phyloP scores from a whole-genome alignment of 1,284 basidiomycete species.

The Cystobasidium sp. region DNA sequence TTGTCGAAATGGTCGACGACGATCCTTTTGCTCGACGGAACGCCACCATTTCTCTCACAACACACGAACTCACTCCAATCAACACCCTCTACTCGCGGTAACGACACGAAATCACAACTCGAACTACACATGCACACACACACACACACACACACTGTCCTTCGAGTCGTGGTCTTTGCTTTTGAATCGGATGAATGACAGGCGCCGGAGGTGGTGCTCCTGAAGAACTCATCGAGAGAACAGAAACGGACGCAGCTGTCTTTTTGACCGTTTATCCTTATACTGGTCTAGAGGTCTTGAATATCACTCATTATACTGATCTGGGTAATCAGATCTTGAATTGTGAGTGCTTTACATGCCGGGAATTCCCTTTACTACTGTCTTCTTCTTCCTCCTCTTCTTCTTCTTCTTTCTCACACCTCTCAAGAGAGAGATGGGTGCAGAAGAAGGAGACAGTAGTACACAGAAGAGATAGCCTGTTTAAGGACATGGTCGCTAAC shows the following conservation, averaged over 20 bases:
- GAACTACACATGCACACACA: background rate
- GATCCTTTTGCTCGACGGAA: too few relatives aligned
- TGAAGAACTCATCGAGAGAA: slow-evolving; percentile 50
- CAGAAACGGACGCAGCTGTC: slow-evolving; percentile 53
- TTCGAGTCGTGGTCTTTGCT: background rate
- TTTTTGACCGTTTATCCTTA: slow-evolving; percentile 55
- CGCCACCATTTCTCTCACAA: too few relatives aligned
- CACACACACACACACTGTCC: background rate
- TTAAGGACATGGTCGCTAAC: background rate
- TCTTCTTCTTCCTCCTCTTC: too few relatives aligned
- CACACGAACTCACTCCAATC: too few relatives aligned
- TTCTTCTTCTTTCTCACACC: too few relatives aligned
- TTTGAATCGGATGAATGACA: background rate
- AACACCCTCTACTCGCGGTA: too few relatives aligned
- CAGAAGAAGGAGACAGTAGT: too few relatives aligned
- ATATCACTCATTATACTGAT: slow-evolving; percentile 48
- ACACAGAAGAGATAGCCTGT: background rate
- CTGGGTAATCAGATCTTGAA: slow-evolving; percentile 52
- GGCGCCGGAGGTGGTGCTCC: slow-evolving; percentile 52
- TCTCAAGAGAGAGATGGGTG: too few relatives aligned
- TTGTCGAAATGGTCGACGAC: too few relatives aligned
- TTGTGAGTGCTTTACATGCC: slow-evolving; percentile 33
- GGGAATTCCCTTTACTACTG: background rate
- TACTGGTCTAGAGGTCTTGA: slow-evolving; percentile 46
- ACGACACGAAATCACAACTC: too few relatives aligned